Evolutionary conservation across 345 rosid genomes (phyloP).

Genomic region (Brassica napus): DNA sequence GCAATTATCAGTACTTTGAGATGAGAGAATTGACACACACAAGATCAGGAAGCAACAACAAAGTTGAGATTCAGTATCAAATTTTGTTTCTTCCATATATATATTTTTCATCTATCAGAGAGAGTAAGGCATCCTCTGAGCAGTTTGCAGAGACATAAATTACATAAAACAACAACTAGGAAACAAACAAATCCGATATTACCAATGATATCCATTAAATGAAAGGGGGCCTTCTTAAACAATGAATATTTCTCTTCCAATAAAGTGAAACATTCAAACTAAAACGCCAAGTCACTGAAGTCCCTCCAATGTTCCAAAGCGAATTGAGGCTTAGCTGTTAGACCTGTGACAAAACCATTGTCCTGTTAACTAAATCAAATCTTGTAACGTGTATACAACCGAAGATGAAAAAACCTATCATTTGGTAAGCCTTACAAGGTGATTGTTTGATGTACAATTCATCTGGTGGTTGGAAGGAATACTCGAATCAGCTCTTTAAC

Average conservation of each 20-base stretch:
- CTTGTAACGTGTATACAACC: not conserved
- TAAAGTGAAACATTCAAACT: slow-evolving; percentile 17
- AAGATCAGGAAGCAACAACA: not conserved
- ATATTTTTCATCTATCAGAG: slow-evolving; percentile 22
- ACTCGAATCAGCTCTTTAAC: slow-evolving; percentile 79
- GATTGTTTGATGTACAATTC: slow-evolving; percentile 26
- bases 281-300: slow-evolving; percentile 16
- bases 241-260: slow-evolving; percentile 28
- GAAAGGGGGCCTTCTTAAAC: slow-evolving; percentile 13
- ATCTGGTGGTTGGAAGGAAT: slow-evolving; percentile 81
- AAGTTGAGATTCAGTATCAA: not conserved
- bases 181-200: slow-evolving; percentile 1
- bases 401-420: not conserved
- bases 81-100: not conserved
- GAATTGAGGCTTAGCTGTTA: not conserved
- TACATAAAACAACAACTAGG: slow-evolving; percentile 32
- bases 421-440: slow-evolving; percentile 33
- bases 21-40: slow-evolving; percentile 12
- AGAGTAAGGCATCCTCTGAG: slow-evolving; percentile 16
- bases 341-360: slow-evolving; percentile 21
- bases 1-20: not conserved
- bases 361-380: not conserved
- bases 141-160: slow-evolving; percentile 29
- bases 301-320: slow-evolving; percentile 29
- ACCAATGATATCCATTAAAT: slow-evolving; percentile 28